These are phyloP conservation scores for Iberis amara DNA, from an alignment of 441 rosid species.

Conservation along the genomic window DNA sequence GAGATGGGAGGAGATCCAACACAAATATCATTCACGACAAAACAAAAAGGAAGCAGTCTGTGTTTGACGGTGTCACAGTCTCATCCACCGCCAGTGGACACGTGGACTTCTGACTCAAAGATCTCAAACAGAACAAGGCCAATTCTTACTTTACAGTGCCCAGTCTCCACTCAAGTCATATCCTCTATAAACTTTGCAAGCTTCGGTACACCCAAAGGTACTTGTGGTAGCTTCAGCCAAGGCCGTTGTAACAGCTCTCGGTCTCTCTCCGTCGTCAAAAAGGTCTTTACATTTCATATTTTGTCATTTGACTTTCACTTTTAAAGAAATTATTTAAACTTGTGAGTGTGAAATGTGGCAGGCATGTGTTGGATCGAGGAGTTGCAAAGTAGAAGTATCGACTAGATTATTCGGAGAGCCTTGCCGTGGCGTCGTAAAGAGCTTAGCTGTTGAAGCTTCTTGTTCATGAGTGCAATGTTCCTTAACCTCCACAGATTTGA, in stretches of 20 bases:
- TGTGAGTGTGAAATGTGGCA: conserved; percentile 29
- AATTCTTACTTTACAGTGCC: conserved; percentile 52
- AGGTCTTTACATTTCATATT: conserved; percentile 37
- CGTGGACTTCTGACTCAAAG: conserved; percentile 54
- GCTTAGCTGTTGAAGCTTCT: conserved; percentile 86
- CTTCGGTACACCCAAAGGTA: conserved; percentile 77
- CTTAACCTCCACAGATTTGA: conserved; percentile 2
- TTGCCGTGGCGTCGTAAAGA: conserved; percentile 61
- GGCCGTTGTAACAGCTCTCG: conserved; percentile 56
- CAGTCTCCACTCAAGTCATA: conserved; percentile 57
- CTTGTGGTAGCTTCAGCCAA: conserved; percentile 71
- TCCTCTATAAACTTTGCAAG: conserved; percentile 78
- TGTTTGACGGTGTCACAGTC: conserved; percentile 68
- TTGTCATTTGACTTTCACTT: not conserved
- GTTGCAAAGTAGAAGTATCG: conserved; percentile 65
- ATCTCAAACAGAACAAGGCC: conserved; percentile 38
- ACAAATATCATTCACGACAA: conserved; percentile 49
- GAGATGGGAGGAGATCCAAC: conserved; percentile 93
- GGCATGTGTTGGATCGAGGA: conserved; percentile 80
- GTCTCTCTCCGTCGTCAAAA: conserved; percentile 55
- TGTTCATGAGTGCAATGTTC: conserved; percentile 40
- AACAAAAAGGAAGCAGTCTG: conserved; percentile 44
- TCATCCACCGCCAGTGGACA: conserved; percentile 69
- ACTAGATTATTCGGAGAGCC: conserved; percentile 63
- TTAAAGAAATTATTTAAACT: not conserved